Evolutionary conservation across 805 yeast species (phyloP).

Genomic region (Metschnikowia vanudenii): DNA sequence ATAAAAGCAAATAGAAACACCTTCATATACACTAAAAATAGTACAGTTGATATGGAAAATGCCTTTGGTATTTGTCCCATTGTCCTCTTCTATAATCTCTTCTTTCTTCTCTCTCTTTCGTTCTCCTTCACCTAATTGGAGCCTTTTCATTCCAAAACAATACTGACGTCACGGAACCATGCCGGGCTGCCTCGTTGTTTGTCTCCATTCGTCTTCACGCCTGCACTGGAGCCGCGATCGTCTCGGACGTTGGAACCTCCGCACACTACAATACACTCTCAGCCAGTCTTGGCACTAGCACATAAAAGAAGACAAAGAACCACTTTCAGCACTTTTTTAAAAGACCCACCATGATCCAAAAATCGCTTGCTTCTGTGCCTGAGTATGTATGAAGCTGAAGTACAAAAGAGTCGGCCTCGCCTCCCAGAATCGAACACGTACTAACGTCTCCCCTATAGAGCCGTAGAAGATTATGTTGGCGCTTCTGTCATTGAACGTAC

Average conservation of each 20-base stretch:
- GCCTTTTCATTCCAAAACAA: too few species aligned
- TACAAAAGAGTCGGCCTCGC: background rate
- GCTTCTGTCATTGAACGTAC: constrained; percentile 65
- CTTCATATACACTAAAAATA: too few species aligned
- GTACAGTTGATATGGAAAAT: too few species aligned
- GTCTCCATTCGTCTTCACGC: background rate
- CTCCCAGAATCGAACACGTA: constrained; percentile 1
- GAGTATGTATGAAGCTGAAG: constrained; percentile 26
- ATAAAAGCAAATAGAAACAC: too few species aligned
- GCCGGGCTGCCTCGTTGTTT: too few species aligned
- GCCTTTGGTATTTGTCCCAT: too few species aligned
- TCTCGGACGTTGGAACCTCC: background rate
- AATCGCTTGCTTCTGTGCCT: constrained; percentile 39
- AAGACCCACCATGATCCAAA: constrained; percentile 30
- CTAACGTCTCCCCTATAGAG: constrained; percentile 28
- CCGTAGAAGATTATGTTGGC: constrained; percentile 55
- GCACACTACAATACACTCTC: background rate
- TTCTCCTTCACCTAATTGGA: too few species aligned
- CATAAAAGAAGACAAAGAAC: background rate
- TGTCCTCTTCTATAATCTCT: too few species aligned
- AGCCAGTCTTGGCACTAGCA: background rate
- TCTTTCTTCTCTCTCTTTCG: too few species aligned
- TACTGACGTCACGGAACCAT: too few species aligned
- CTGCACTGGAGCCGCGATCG: constrained; percentile 4
- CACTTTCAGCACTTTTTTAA: background rate